These are phyloP conservation scores for Phaeotremella fagi DNA, from an alignment of 768 basidiomycete species.

Conservation along the genomic window DNA sequence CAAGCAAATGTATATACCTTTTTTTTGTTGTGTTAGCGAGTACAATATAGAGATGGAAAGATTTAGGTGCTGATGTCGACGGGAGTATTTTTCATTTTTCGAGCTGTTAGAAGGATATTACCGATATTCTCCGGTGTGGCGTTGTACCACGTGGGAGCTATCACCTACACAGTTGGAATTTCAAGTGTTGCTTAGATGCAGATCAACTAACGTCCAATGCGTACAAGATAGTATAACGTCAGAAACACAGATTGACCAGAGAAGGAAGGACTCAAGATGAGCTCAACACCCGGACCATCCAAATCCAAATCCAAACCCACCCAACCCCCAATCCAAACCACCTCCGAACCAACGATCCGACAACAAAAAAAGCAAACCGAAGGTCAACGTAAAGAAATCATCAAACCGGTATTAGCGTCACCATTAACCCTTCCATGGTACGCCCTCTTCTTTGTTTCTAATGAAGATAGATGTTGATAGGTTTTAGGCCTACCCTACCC, in stretches of 20 bases:
- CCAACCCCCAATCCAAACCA: no score
- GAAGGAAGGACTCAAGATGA: no score
- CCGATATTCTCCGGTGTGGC: background rate
- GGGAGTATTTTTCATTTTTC: slow-evolving; percentile 4
- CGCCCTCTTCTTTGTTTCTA: slow-evolving; percentile 1
- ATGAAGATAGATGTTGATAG: background rate
- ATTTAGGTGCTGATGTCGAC: background rate
- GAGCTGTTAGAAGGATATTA: background rate
- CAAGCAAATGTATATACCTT: no score
- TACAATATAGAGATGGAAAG: background rate
- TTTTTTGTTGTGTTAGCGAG: no score
- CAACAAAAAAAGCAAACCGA: slow-evolving; percentile 5
- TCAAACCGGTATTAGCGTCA: slow-evolving; percentile 36
- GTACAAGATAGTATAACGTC: no score
- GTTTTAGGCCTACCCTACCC: slow-evolving; percentile 36
- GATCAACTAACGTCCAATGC: no score
- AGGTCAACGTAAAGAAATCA: slow-evolving; percentile 19
- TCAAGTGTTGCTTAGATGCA: no score
- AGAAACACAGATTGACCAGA: no score
- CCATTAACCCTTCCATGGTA: slow-evolving; percentile 37
- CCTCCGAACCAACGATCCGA: no score
- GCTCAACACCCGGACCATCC: no score
- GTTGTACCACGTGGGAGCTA: slow-evolving; percentile 1
- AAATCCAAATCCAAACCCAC: no score
- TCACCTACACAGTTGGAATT: no score